phyloP scores from a whole-genome alignment of 306 rosid genomes.

The Datisca glomerata region DNA sequence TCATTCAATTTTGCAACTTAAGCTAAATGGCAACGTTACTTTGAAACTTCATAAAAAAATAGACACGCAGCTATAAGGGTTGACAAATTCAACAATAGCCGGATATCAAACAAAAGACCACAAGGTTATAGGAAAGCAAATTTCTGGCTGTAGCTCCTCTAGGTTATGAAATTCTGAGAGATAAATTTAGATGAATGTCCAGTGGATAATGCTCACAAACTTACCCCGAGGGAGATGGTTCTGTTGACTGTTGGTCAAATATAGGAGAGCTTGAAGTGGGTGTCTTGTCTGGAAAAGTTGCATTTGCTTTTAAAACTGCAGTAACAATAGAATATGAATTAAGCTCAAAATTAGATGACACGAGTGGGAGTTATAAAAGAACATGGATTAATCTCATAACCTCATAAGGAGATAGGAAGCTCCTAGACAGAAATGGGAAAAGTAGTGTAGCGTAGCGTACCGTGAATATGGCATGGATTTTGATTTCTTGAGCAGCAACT shows the following conservation, averaged over 20 bases:
- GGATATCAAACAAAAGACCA: too few relatives aligned
- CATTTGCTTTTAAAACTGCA: conserved; percentile 72
- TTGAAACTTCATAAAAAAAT: too few relatives aligned
- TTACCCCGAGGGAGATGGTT: conserved; percentile 69
- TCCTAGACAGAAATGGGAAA: conserved; percentile 2
- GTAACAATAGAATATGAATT: not conserved
- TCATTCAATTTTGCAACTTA: too few relatives aligned
- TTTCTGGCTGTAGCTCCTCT: too few relatives aligned
- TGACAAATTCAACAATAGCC: too few relatives aligned
- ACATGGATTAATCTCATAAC: too few relatives aligned
- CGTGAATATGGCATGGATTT: conserved; percentile 92
- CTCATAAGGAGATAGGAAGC: conserved; percentile 5
- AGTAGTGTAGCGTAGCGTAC: too few relatives aligned
- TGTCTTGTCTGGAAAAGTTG: conserved; percentile 57
- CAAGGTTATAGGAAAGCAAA: too few relatives aligned
- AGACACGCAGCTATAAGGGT: too few relatives aligned
- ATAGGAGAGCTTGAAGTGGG: conserved; percentile 48
- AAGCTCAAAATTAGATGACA: conserved; percentile 11
- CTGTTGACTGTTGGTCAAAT: conserved; percentile 59
- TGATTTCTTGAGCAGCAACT: conserved; percentile 91
- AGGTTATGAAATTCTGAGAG: too few relatives aligned
- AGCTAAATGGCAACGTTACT: too few relatives aligned
- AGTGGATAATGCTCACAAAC: conserved; percentile 29
- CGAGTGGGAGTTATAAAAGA: too few relatives aligned
- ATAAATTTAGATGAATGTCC: conserved; percentile 1